These are phyloP conservation scores for Alternaria longipes DNA, from an alignment of 2,329 filamentous ascomycete species.

Conservation along the genomic window DNA sequence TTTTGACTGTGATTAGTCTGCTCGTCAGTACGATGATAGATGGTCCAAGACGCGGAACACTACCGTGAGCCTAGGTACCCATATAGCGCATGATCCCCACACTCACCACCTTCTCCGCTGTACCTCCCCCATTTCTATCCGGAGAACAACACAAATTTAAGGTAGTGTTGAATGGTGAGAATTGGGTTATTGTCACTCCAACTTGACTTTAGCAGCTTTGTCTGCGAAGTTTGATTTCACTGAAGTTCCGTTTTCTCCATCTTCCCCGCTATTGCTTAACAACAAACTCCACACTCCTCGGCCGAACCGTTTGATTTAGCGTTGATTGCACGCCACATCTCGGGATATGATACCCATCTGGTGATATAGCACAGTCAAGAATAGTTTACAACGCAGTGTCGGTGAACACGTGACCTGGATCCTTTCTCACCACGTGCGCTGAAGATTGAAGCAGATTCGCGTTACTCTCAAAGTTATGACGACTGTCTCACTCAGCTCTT, in stretches of 20 bases:
- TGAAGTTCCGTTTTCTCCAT: background rate
- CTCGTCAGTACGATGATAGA: background rate
- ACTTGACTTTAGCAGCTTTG: background rate
- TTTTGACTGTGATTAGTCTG: background rate
- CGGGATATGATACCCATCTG: constrained; percentile 1
- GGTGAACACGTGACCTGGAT: background rate
- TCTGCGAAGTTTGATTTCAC: background rate
- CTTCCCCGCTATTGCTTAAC: constrained; percentile 5
- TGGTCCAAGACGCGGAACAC: background rate
- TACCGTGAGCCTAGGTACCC: background rate
- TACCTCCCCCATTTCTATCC: background rate
- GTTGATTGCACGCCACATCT: background rate
- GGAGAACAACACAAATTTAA: background rate
- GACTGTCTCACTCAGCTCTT: background rate
- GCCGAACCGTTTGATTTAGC: background rate
- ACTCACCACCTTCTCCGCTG: background rate
- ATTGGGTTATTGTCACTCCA: background rate
- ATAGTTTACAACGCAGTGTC: background rate
- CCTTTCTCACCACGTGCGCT: background rate
- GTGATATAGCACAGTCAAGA: background rate
- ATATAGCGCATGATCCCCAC: constrained; percentile 5
- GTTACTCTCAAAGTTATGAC: background rate
- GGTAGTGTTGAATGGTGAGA: too few species aligned
- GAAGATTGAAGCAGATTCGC: background rate
- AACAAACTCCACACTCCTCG: background rate